Conservation (phyloP, 1,139 yeast genomes). For the Zygosaccharomyces pseudobailii region DNA sequence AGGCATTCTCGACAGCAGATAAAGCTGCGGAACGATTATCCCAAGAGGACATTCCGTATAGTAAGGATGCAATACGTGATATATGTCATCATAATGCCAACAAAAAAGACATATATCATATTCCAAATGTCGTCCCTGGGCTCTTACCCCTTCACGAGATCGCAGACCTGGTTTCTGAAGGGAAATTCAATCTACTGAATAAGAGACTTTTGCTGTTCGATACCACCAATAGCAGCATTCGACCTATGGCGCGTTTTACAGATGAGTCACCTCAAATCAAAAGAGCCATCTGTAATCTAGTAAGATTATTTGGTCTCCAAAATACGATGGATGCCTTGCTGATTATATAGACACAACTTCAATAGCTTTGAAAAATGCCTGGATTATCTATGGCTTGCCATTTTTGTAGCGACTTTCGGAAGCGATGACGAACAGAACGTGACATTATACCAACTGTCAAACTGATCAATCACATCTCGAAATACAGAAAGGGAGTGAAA, state of each 20-base stretch:
- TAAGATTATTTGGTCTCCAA: constrained; percentile 43
- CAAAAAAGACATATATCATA: constrained; percentile 12
- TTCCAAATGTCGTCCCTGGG: constrained; percentile 51
- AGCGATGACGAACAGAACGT: not conserved
- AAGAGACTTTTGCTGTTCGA: constrained; percentile 25
- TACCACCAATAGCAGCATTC: constrained; percentile 18
- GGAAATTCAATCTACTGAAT: constrained; percentile 21
- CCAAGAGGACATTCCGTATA: constrained; percentile 28
- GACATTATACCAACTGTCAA: not conserved
- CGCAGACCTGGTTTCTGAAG: constrained; percentile 27
- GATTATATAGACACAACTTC: constrained; percentile 17
- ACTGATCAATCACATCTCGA: not conserved
- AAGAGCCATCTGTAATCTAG: constrained; percentile 37
- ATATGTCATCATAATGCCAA: constrained; percentile 11
- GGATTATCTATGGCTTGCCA: not conserved
- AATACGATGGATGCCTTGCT: constrained; percentile 30
- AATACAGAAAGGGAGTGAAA: no score
- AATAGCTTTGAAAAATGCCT: not conserved
- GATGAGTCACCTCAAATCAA: constrained; percentile 26
- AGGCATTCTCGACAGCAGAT: constrained; percentile 32
- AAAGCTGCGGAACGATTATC: constrained; percentile 27
- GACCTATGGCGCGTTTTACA: constrained; percentile 21
- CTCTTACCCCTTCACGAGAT: constrained; percentile 47
- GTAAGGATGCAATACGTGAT: constrained; percentile 7
- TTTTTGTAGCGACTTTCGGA: not conserved